These are phyloP conservation scores for Eucalyptus shirleyi DNA, from an alignment of 345 rosid genomes.

Conservation along the genomic window DNA sequence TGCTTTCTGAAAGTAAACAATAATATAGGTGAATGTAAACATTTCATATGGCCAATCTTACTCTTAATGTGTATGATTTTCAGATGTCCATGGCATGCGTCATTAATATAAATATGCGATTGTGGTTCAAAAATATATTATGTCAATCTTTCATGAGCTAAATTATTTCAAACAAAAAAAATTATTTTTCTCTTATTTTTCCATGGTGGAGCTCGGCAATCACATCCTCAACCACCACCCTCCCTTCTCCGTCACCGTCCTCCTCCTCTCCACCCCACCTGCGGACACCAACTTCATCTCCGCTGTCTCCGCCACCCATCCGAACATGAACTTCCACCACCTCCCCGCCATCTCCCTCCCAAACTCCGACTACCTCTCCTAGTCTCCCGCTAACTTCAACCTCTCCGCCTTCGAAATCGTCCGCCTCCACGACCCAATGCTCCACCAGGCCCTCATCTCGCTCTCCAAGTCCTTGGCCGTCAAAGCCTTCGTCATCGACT, in stretches of 20 bases:
- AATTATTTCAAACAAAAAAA: no score
- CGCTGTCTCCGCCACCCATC: constrained; percentile 8
- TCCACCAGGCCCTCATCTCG: constrained; percentile 15
- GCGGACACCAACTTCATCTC: constrained; percentile 13
- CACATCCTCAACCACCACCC: no score
- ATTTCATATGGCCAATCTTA: no score
- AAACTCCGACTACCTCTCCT: neutral
- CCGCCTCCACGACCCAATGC: constrained; percentile 18
- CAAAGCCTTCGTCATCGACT: constrained; percentile 27
- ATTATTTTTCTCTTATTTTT: no score
- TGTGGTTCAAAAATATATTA: no score
- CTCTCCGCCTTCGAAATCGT: constrained; percentile 9
- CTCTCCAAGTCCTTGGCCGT: constrained; percentile 9
- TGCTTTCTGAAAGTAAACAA: no score
- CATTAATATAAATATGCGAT: no score
- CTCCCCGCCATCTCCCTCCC: constrained; percentile 15
- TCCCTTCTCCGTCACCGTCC: constrained; percentile 8
- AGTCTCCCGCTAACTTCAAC: constrained; percentile 2
- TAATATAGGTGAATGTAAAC: no score
- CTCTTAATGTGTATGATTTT: no score
- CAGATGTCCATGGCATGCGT: no score
- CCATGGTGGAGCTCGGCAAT: no score
- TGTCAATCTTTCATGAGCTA: no score
- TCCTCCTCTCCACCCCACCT: constrained; percentile 28
- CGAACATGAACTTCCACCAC: constrained; percentile 24